Base-by-base conservation (phyloP, 129 eudicot genomes). In the Artemisia argyi region DNA sequence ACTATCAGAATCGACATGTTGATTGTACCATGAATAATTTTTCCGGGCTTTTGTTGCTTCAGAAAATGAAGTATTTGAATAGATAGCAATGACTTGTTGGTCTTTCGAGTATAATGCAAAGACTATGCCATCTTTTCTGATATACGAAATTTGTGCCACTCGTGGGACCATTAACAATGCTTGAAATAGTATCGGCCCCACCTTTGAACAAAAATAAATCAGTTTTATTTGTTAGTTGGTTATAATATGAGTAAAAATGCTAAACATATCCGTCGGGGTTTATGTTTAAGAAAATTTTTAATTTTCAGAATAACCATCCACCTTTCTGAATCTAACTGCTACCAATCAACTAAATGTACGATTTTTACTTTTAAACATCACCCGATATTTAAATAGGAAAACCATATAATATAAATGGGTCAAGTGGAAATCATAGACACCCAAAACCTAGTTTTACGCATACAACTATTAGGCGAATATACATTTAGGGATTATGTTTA, bases 161-260 rank as follows among this genome's bases (percentile, higher is more conserved):
- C 75, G 73, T 11, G 95, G 95, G 55, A 85, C 72, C 55, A 85
- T 77, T 46, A 75, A 53, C 51, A 85, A 22, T 48, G 91, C 88
- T 83, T 83, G 83, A 73, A 85, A 85, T 66, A 91, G n/a, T 42
- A 73, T 7, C 14, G 92, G 85, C 55, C 83, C 86, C 79, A 91
- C 89, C 91, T 90, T 68, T 73, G 57, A 78, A 61, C 46, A 47
- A 39, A 66, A 26, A 26, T 1, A 18, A 20, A 56, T 28, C 15
- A 67, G 15, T 15, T 56, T 75, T 13, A 75, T 3, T 32, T 24
- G 28, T 72, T 47, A 61, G 28, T 46, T 5, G 32, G n/a, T 60
- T 58, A 24, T 24, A 24, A 24, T 24, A 24, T 24, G 2, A 24
- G 26, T 24, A 24, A 24, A 24, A 24, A 24, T 24, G 26, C 26